Evolutionary conservation across 495 filamentous ascomycete species (phyloP).

Genomic region (Penicillium lagena): DNA sequence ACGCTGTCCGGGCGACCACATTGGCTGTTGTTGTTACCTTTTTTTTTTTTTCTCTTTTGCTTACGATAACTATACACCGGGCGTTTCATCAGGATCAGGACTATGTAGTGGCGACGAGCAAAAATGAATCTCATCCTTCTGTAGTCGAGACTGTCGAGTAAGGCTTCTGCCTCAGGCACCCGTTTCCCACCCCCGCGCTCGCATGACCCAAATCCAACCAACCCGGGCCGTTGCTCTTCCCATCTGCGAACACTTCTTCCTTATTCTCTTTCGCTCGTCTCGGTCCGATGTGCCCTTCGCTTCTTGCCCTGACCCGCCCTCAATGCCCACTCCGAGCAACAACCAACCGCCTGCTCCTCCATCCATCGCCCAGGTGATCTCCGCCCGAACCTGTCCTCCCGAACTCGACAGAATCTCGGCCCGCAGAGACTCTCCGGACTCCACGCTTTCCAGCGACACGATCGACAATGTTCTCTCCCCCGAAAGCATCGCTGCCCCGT

Average conservation of each 20-base stretch:
- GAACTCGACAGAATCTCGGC: constrained; percentile 39
- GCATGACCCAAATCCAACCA: constrained; percentile 28
- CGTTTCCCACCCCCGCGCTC: constrained; percentile 36
- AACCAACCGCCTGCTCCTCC: constrained; percentile 15
- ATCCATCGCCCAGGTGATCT: constrained; percentile 43
- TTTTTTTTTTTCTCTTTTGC: constrained; percentile 4
- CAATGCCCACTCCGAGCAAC: constrained; percentile 57
- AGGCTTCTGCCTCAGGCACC: constrained; percentile 9
- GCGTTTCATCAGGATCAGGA: constrained; percentile 8
- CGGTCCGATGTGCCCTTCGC: background rate
- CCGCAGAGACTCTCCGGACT: constrained; percentile 34
- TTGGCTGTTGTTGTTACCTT: background rate
- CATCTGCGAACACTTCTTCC: constrained; percentile 1
- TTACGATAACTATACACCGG: constrained; percentile 15
- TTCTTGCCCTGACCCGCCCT: constrained; percentile 29
- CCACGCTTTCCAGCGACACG: constrained; percentile 14
- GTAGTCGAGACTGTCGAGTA: too few relatives aligned
- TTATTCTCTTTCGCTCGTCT: constrained; percentile 6
- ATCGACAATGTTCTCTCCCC: constrained; percentile 26
- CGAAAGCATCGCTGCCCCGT: constrained; percentile 18
- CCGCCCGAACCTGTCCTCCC: constrained; percentile 52
- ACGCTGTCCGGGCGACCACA: background rate
- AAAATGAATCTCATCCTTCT: background rate
- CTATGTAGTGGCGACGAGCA: constrained; percentile 1
- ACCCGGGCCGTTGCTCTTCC: background rate